A percentile compares a stretch with the other conserved stretches of the same genome.
Conservation (phyloP, 2,329 filamentous ascomycete genomes). For the Scytalidium lignicola region DNA sequence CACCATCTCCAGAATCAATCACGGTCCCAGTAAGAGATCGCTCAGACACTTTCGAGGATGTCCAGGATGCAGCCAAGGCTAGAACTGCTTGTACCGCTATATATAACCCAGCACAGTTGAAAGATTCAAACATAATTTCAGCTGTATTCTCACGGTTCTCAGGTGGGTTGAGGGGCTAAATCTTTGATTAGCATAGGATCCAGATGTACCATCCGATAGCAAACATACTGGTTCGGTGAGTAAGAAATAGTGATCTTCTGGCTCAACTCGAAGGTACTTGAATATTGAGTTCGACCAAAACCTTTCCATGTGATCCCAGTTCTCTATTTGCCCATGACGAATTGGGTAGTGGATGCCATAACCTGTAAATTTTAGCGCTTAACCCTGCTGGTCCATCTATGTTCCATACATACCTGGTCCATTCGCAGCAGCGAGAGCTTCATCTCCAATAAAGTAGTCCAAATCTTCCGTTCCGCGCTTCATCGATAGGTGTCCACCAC, state of each 20-base stretch:
- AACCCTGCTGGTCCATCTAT: background rate
- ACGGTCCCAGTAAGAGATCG: constrained; percentile 94
- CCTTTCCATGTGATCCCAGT: constrained; percentile 99
- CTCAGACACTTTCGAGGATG: constrained; percentile 94
- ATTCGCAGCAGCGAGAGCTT: constrained; percentile 76
- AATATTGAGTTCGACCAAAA: constrained; percentile 99
- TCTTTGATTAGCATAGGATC: background rate
- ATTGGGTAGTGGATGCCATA: constrained; percentile 98
- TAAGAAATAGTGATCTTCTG: constrained; percentile 97
- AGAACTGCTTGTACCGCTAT: constrained; percentile 98
- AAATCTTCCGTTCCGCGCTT: constrained; percentile 97
- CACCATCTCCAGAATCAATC: constrained; percentile 97
- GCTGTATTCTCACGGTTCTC: constrained; percentile 99
- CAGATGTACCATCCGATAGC: background rate
- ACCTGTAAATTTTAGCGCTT: constrained; percentile 43
- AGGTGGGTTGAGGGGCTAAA: constrained; percentile 87
- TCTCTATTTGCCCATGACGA: constrained; percentile 96
- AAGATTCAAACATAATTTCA: constrained; percentile 99
- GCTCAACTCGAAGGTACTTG: constrained; percentile 97
- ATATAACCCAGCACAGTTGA: constrained; percentile 98
- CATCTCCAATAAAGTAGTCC: constrained; percentile 98
- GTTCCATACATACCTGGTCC: constrained; percentile 62
- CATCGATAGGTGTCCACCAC: constrained; percentile 74
- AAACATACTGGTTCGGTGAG: constrained; percentile 84
- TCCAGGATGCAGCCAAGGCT: constrained; percentile 95